A percentile compares a stretch with the other conserved stretches of the same genome.
These are phyloP conservation scores for Erythrobasidium yunnanense DNA, from an alignment of 768 basidiomycete genomes.

Conservation along the genomic window DNA sequence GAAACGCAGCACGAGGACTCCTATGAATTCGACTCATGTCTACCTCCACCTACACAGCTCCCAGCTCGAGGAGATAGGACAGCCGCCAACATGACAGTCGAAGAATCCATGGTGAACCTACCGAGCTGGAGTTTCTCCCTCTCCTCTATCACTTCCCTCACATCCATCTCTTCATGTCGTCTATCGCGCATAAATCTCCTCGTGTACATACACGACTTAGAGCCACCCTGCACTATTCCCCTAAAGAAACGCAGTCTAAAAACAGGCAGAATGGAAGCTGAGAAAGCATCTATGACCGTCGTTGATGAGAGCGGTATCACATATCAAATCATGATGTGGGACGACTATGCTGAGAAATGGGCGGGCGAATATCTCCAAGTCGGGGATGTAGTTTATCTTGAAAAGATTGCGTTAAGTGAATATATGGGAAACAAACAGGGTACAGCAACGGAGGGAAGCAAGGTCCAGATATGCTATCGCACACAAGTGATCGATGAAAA, in stretches of 20 bases:
- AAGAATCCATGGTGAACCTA: constrained; percentile 13
- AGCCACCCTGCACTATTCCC: constrained; percentile 12
- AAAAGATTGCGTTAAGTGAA: constrained; percentile 15
- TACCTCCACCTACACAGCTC: constrained; percentile 15
- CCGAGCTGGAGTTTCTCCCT: constrained; percentile 20
- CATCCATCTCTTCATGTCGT: not conserved
- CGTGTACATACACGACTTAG: constrained; percentile 2
- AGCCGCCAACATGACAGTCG: too few relatives aligned
- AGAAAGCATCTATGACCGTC: constrained; percentile 1
- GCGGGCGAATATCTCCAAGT: not conserved
- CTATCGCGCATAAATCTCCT: not conserved
- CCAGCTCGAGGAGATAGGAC: constrained; percentile 2
- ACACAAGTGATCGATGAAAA: not conserved
- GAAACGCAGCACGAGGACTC: too few relatives aligned
- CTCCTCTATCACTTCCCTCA: not conserved
- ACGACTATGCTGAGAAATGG: constrained; percentile 13
- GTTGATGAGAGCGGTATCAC: constrained; percentile 11
- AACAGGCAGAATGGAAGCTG: not conserved
- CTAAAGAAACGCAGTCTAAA: not conserved
- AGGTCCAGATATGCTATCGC: constrained; percentile 21
- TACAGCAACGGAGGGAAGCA: not conserved
- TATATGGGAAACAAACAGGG: constrained; percentile 17
- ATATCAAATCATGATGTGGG: constrained; percentile 18
- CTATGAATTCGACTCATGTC: too few relatives aligned
- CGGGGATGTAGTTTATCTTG: constrained; percentile 21